phyloP scores from a whole-genome alignment of 2,329 filamentous ascomycete genomes.

The Stachybotrys elegans region DNA sequence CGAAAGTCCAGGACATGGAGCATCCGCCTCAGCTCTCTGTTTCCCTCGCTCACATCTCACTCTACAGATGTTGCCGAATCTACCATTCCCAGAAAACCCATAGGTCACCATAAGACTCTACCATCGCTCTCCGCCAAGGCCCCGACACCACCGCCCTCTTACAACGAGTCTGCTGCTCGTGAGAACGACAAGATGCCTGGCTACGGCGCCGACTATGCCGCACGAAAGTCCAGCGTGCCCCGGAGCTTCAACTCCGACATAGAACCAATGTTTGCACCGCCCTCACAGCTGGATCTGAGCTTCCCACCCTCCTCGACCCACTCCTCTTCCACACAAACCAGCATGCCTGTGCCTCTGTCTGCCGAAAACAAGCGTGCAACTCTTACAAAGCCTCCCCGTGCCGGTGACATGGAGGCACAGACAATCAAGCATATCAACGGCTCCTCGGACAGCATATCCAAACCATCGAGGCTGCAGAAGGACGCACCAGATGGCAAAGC shows the following conservation, averaged over 20 bases:
- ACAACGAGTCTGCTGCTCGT: conserved; percentile 6
- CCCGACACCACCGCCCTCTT: conserved; percentile 17
- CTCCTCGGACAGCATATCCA: neutral
- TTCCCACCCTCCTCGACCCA: too few relatives aligned
- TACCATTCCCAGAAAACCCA: conserved; percentile 19
- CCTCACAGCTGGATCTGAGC: too few relatives aligned
- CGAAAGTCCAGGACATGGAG: conserved; percentile 31
- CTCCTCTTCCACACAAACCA: too few relatives aligned
- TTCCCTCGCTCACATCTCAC: conserved; percentile 32
- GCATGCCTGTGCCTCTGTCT: too few relatives aligned
- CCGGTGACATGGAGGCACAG: neutral
- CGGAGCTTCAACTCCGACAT: neutral
- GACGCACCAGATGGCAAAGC: conserved; percentile 19
- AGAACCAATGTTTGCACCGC: neutral
- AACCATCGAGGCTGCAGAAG: conserved; percentile 25
- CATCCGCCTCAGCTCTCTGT: conserved; percentile 28
- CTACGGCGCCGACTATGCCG: neutral
- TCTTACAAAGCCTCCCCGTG: neutral
- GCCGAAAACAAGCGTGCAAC: neutral
- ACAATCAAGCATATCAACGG: neutral
- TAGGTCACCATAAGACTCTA: conserved; percentile 10
- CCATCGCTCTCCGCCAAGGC: conserved; percentile 10
- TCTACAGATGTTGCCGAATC: conserved; percentile 21
- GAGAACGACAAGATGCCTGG: conserved; percentile 1
- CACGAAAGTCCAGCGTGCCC: neutral